phyloP scores from a whole-genome alignment of 768 basidiomycete genomes.

The Mycena galericulata region DNA sequence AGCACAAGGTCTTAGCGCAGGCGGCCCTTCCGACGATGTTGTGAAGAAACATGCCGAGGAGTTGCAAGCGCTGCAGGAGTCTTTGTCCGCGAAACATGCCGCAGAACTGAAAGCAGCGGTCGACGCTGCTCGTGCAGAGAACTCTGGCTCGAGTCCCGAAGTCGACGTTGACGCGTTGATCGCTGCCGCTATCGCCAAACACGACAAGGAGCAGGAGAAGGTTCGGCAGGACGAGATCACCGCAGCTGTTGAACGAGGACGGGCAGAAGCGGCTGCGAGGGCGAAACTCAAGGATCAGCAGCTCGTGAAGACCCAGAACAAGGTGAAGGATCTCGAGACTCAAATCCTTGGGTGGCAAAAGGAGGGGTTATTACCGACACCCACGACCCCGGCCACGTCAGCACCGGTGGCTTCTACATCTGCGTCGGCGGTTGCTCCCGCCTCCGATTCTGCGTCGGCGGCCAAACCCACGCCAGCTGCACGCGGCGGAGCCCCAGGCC shows the following conservation, averaged over 20 bases:
- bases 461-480: slow-evolving; percentile 17
- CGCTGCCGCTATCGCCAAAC: slow-evolving; percentile 59
- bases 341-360: slow-evolving; percentile 70
- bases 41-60: slow-evolving; percentile 70
- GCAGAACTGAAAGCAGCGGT: slow-evolving; percentile 65
- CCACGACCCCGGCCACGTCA: slow-evolving; percentile 36
- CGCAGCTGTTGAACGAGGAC: slow-evolving; percentile 75
- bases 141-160: slow-evolving; percentile 37
- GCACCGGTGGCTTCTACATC: slow-evolving; percentile 29
- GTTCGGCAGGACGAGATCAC: slow-evolving; percentile 68
- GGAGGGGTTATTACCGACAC: slow-evolving; percentile 58
- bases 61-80: slow-evolving; percentile 65
- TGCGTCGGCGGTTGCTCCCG: no score
- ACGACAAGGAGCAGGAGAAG: slow-evolving; percentile 59
- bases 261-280: slow-evolving; percentile 72
- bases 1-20: slow-evolving; percentile 40
- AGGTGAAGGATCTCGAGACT: slow-evolving; percentile 76
- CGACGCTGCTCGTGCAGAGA: slow-evolving; percentile 56
- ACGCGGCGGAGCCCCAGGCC: slow-evolving; percentile 18
- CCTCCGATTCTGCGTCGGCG: slow-evolving; percentile 34
- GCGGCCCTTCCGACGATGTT: slow-evolving; percentile 52
- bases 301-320: slow-evolving; percentile 68
- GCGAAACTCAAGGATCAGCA: slow-evolving; percentile 78
- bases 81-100: slow-evolving; percentile 64
- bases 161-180: slow-evolving; percentile 62